phyloP scores from a whole-genome alignment of 305 asterid species.

The Solanum hybrid region DNA sequence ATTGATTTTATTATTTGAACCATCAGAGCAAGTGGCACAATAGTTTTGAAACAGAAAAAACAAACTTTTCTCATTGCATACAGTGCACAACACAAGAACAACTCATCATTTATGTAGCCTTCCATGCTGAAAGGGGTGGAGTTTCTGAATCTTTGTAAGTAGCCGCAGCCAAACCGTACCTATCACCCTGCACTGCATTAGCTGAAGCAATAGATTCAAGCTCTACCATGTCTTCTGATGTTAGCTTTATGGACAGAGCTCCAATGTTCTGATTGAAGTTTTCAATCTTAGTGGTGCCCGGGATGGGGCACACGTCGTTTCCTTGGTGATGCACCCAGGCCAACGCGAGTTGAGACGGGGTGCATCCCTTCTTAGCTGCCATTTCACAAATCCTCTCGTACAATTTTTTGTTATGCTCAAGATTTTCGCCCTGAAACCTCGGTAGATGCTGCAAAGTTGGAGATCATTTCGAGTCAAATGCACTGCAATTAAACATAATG shows the following conservation, averaged over 20 bases:
- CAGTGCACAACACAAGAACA: neutral
- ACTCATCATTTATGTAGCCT: conserved; percentile 7
- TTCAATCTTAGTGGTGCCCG: conserved; percentile 41
- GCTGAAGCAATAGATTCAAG: conserved; percentile 38
- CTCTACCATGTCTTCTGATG: conserved; percentile 41
- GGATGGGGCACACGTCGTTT: conserved; percentile 42
- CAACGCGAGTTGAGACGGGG: conserved; percentile 42
- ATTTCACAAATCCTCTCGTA: conserved; percentile 31
- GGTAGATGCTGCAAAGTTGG: conserved; percentile 33
- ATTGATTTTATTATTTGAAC: neutral
- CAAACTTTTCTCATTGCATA: neutral
- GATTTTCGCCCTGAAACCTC: conserved; percentile 42
- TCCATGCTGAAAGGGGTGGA: conserved; percentile 60
- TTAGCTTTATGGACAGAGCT: conserved; percentile 39
- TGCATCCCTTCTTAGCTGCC: conserved; percentile 51
- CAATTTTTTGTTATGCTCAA: conserved; percentile 35
- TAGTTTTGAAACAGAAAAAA: neutral
- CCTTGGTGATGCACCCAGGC: conserved; percentile 58
- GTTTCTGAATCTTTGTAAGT: conserved; percentile 49
- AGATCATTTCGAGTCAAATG: neutral
- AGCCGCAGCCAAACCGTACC: conserved; percentile 17
- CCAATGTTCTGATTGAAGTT: conserved; percentile 46
- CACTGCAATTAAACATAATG: neutral
- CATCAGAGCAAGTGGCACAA: neutral
- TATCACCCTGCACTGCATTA: conserved; percentile 39